phyloP scores from a whole-genome alignment of 1,139 yeast species.

The Tardiomyces digboiensis region DNA sequence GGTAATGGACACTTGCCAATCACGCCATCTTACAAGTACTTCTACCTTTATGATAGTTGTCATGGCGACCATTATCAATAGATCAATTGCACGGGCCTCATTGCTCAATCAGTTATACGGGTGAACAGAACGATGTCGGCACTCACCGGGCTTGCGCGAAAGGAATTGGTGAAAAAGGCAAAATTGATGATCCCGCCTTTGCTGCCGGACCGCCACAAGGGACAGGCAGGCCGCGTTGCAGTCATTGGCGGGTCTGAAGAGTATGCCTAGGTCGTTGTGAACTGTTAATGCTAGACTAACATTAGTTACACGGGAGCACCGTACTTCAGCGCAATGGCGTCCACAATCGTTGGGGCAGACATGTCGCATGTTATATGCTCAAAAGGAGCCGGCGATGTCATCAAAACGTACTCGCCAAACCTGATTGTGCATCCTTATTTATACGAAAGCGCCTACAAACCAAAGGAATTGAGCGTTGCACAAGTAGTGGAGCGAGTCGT shows the following conservation, averaged over 20 bases:
- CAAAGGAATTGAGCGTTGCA: constrained; percentile 9
- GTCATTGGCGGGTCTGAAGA: constrained; percentile 94
- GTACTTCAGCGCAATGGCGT: constrained; percentile 76
- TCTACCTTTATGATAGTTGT: no score
- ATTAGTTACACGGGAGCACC: constrained; percentile 84
- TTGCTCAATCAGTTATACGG: no score
- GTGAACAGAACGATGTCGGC: no score
- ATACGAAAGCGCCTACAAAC: constrained; percentile 19
- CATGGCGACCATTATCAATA: no score
- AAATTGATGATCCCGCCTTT: constrained; percentile 67
- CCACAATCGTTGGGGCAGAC: constrained; percentile 82
- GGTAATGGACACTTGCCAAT: no score
- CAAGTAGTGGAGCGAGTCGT: constrained; percentile 45
- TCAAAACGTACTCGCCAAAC: constrained; percentile 85
- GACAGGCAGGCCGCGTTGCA: constrained; percentile 84
- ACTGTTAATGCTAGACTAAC: no score
- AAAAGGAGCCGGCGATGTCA: constrained; percentile 62
- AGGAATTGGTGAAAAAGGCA: constrained; percentile 21
- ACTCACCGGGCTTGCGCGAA: background rate
- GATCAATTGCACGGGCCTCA: no score
- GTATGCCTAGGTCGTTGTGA: no score
- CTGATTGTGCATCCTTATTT: constrained; percentile 94
- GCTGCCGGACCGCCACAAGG: constrained; percentile 65
- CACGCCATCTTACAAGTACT: no score
- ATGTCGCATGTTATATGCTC: constrained; percentile 85